Evolutionary conservation across 2,329 filamentous ascomycete genomes (phyloP), one percentile per base, ranked within the genome.

Genomic region (Fusarium miscanthi): DNA sequence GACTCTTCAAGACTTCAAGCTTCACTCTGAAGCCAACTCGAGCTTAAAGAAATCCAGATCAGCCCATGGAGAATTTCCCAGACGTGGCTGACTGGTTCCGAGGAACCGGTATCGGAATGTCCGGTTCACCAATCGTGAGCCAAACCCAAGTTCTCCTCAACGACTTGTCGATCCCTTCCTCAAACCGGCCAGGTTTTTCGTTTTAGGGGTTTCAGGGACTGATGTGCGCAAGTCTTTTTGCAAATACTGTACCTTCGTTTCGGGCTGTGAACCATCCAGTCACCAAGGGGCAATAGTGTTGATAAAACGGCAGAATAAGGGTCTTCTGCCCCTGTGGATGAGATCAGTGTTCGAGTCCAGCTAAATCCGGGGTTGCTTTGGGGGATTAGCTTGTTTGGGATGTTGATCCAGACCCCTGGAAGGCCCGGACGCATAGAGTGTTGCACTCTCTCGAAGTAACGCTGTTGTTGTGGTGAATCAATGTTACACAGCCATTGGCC

Each of bases 291-390:
- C 7, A 13, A 27, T 27, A 5, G 2, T 41, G 14, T 17, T 8
- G 10, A 17, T n/a, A 11, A 13, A n/a, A 30, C 19, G 16, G 23
- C 25, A 17, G 21, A 38, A 31, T 48, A 35, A 56, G 37, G 52
- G 63, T 51, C 46, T 53, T 41, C 19, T 30, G 66, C 43, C 66
- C 66, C 64, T 70, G 66, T 30, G 51, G 56, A 65, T 69, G 59
- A 59, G 66, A 67, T 71, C 48, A 49, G 30, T 33, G 61, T 60
- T 51, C 10, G 25, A 65, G 42, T 41, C 41, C 51, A 58, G 21
- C 49, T 6, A 42, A 73, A 73, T 74, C 70, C 38, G 70, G 70
- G 70, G 70, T 63, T 38, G 33, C 53, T 63, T 67, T 65, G 69
- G 59, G 59, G 70, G 17, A 43, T 45, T 35, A 17, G 60, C 56